These are phyloP conservation scores for Yueomyces sp. DNA, from an alignment of 1,139 yeast species.

Conservation along the genomic window DNA sequence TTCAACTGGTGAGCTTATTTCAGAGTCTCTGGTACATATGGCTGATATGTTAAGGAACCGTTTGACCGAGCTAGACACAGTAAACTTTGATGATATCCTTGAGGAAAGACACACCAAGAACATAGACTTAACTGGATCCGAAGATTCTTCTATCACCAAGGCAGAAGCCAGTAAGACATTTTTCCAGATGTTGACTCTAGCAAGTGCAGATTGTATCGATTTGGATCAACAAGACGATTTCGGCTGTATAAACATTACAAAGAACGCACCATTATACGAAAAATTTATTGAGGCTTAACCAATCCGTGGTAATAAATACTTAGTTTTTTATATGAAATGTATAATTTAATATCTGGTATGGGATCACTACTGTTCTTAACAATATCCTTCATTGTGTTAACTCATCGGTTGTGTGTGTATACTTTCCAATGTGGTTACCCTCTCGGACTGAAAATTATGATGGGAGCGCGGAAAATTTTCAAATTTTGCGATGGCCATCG, in stretches of 20 bases:
- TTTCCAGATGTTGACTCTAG: constrained; percentile 72
- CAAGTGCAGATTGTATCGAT: constrained; percentile 61
- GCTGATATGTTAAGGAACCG: constrained; percentile 38
- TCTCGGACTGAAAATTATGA: no score
- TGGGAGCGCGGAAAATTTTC: no score
- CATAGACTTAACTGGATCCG: constrained; percentile 6
- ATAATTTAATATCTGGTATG: background rate
- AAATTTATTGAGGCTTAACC: constrained; percentile 25
- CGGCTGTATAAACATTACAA: constrained; percentile 42
- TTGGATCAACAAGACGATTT: constrained; percentile 51
- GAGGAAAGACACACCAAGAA: constrained; percentile 24
- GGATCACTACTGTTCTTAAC: background rate
- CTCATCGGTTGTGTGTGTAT: no score
- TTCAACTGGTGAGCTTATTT: constrained; percentile 16
- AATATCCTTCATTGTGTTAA: background rate
- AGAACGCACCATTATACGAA: constrained; percentile 38
- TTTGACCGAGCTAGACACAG: constrained; percentile 17
- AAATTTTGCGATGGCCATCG: no score
- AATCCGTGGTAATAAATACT: background rate
- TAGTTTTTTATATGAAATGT: constrained; percentile 1
- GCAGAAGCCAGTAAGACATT: constrained; percentile 63
- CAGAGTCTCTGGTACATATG: constrained; percentile 43
- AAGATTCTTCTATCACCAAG: constrained; percentile 25
- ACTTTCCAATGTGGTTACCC: no score
- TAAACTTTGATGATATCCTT: constrained; percentile 32